These are phyloP conservation scores for Colletotrichum orbiculare DNA, from an alignment of 2,329 filamentous ascomycete genomes.

Conservation along the genomic window DNA sequence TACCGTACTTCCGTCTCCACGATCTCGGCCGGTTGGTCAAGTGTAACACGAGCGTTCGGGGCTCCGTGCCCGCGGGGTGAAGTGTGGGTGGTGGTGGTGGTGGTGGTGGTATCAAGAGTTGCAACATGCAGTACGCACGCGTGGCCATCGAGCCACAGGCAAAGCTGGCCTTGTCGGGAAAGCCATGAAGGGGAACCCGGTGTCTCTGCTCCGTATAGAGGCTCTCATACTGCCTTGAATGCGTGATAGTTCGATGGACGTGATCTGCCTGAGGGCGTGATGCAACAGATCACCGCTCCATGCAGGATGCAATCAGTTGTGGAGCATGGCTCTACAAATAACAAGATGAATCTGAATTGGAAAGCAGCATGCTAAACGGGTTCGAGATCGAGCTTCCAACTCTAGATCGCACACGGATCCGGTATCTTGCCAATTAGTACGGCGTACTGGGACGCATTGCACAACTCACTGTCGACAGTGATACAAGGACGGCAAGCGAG, in stretches of 20 bases:
- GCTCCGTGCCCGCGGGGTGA: constrained; percentile 22
- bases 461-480: background rate
- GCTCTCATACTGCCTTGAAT: too few relatives aligned
- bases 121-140: too few relatives aligned
- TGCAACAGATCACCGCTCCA: constrained; percentile 12
- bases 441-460: background rate
- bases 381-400: constrained; percentile 19
- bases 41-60: constrained; percentile 23
- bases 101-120: constrained; percentile 6
- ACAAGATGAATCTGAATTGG: constrained; percentile 1
- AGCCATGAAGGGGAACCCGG: constrained; percentile 12
- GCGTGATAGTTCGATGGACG: background rate
- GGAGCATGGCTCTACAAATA: background rate
- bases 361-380: constrained; percentile 5
- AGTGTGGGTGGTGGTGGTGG: constrained; percentile 19
- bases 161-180: constrained; percentile 4
- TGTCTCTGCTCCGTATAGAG: background rate
- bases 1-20: constrained; percentile 28
- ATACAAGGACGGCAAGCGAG: constrained; percentile 8
- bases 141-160: too few relatives aligned
- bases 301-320: constrained; percentile 14
- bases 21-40: constrained; percentile 31
- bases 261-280: constrained; percentile 7
- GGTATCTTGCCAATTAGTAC: background rate
- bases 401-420: constrained; percentile 20